Evolutionary conservation across 208 protist genomes (phyloP), one percentile per base, ranked within the genome.

Genomic region (Balamuthia mandrillaris): DNA sequence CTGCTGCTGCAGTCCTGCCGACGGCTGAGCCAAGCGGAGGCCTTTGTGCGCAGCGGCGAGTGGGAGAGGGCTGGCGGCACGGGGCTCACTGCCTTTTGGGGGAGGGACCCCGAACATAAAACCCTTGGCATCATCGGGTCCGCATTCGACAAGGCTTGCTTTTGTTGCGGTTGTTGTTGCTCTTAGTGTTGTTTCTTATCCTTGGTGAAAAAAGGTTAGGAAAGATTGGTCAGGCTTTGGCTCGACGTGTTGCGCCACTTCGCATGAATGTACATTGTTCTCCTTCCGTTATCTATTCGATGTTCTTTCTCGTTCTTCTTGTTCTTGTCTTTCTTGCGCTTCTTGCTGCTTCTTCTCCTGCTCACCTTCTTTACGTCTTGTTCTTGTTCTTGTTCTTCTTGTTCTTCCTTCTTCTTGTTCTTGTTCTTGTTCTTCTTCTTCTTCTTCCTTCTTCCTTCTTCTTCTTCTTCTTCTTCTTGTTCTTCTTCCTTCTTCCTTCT

Each of bases 111-210:
- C n/a, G 63, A 72, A n/a, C 37, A 21, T 21, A 72, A 72, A 41
- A 72, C 63, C 18, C 63, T 72, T 3, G 63, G 63, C 10, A 72
- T 72, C 37, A 72, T 72, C 18, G 63, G 63, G 63, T 72, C 41
- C 24, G 10, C 18, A 31, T 66, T 66, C 24, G 24, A 12, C 35
- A 4, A 37, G 4, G 21, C 16, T 37, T 27, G 6, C 3, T n/a
- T 60, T 60, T 16, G 31, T 60, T 27, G 24, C 14, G 31, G n/a
- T 60, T 60, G 6, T 60, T n/a, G n/a, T 60, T 4, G n/a, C n/a
- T 60, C 31, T 60, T 16, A 60, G 9, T 18, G n/a, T 16, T n/a
- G n/a, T 33, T n/a, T 33, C n/a, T n/a, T n/a, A n/a, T n/a, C n/a
- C n/a, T n/a, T n/a, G n/a, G n/a, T n/a, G n/a, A n/a, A n/a, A n/a